Evolutionary conservation across 306 rosid genomes (phyloP).

Genomic region (Ormosia emarginata): DNA sequence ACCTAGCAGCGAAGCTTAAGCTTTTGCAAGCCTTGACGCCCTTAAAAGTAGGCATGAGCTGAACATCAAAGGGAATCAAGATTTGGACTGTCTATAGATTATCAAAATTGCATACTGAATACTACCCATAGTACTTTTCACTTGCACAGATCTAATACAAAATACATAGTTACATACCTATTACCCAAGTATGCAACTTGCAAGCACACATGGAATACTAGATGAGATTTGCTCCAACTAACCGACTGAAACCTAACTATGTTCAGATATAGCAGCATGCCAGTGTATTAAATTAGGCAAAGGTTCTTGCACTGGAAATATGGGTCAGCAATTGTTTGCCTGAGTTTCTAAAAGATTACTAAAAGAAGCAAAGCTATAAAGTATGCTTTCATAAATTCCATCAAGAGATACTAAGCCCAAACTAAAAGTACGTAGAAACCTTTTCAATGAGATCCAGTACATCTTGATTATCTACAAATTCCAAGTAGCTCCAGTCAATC

Average conservation of each 20-base stretch:
- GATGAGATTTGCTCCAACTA: background rate
- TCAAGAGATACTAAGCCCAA: background rate
- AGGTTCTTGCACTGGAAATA: conserved; percentile 9
- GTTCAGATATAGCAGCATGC: background rate
- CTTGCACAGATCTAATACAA: background rate
- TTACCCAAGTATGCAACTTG: conserved; percentile 9
- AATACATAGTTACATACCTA: background rate
- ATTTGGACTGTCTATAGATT: background rate
- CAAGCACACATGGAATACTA: background rate
- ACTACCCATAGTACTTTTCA: background rate
- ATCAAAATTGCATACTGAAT: background rate
- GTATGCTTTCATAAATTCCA: background rate
- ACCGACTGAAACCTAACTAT: conserved; percentile 14
- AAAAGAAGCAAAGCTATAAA: background rate
- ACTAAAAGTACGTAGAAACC: conserved; percentile 45
- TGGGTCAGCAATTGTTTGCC: conserved; percentile 9
- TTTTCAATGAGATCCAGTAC: conserved; percentile 90
- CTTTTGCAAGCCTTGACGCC: background rate
- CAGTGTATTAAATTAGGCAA: background rate
- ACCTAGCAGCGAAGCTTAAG: background rate
- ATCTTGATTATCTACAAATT: conserved; percentile 85
- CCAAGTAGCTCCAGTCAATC: conserved; percentile 92
- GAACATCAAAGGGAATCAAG: background rate
- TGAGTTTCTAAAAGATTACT: background rate
- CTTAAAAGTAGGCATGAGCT: background rate